Conservation (phyloP, 345 rosid genomes). For the Passiflora organensis region DNA sequence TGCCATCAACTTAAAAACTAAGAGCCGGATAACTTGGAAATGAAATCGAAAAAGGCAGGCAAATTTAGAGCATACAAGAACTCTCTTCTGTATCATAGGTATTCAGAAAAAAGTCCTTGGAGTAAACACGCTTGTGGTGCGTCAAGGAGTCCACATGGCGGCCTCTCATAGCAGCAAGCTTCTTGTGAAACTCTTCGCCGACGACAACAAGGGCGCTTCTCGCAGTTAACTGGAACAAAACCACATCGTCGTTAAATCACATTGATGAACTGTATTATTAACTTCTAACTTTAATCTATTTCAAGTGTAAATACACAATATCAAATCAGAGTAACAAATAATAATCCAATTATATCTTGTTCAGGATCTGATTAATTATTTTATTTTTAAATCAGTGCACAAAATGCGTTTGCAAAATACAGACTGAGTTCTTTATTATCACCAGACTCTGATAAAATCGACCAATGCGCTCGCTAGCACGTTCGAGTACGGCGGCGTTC, state of each 20-base stretch:
- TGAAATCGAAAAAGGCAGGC: neutral
- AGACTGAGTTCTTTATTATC: too few relatives aligned
- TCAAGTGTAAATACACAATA: neutral
- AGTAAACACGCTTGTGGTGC: slow-evolving; percentile 44
- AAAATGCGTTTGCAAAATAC: too few relatives aligned
- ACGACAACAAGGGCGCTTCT: slow-evolving; percentile 2
- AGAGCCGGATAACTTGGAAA: neutral
- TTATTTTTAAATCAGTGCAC: too few relatives aligned
- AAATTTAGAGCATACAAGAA: slow-evolving; percentile 31
- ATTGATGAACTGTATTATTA: slow-evolving; percentile 12
- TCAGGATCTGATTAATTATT: too few relatives aligned
- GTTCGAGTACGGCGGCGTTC: neutral
- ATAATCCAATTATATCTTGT: neutral
- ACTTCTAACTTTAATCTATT: neutral
- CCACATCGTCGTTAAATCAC: neutral
- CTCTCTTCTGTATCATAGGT: slow-evolving; percentile 46
- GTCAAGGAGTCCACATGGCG: slow-evolving; percentile 45
- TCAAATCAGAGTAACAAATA: neutral
- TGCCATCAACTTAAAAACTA: neutral
- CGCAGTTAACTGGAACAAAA: slow-evolving; percentile 21
- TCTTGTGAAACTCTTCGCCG: slow-evolving; percentile 13
- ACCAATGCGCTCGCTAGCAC: too few relatives aligned
- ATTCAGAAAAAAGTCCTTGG: slow-evolving; percentile 40
- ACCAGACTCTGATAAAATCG: too few relatives aligned
- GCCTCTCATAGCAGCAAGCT: slow-evolving; percentile 47